A percentile compares a stretch with the other conserved stretches of the same genome.
phyloP scores from a whole-genome alignment of 768 basidiomycete genomes.

The Boletales sp. region DNA sequence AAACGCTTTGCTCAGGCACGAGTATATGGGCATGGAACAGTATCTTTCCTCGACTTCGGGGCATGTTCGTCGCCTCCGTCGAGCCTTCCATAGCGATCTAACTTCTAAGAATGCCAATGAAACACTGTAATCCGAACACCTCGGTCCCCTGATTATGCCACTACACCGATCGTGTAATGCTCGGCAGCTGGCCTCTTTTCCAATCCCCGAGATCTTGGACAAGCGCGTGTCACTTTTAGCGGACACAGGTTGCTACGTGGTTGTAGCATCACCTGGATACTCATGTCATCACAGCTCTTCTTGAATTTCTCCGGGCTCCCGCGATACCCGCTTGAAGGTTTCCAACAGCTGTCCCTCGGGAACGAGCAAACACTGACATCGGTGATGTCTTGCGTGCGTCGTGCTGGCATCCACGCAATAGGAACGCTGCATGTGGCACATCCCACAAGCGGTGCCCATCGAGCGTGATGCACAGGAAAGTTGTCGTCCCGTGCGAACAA shows the following conservation, averaged over 20 bases:
- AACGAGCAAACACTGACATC: conserved; percentile 7
- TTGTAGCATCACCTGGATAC: no score
- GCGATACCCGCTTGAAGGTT: conserved; percentile 1
- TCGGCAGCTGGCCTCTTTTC: background rate
- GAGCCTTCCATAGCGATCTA: no score
- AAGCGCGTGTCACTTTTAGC: conserved; percentile 5
- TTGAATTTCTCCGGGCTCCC: background rate
- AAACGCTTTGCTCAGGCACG: conserved; percentile 4
- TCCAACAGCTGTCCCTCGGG: conserved; percentile 1
- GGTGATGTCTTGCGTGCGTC: conserved; percentile 3
- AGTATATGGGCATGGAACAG: background rate
- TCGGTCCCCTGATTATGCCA: background rate
- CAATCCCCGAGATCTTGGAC: conserved; percentile 19
- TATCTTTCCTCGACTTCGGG: no score
- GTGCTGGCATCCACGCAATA: background rate
- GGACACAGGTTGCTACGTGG: no score
- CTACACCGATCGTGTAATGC: conserved; percentile 8
- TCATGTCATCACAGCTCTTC: no score
- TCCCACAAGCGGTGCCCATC: conserved; percentile 4
- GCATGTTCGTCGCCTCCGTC: no score
- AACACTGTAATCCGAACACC: background rate
- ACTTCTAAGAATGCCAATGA: no score
- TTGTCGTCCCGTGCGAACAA: conserved; percentile 1
- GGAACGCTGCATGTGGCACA: conserved; percentile 8
- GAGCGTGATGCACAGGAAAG: background rate